Evolutionary conservation across 768 basidiomycete genomes (phyloP), one percentile per base, ranked within the genome.

Genomic region (Lentinula guzmanii): DNA sequence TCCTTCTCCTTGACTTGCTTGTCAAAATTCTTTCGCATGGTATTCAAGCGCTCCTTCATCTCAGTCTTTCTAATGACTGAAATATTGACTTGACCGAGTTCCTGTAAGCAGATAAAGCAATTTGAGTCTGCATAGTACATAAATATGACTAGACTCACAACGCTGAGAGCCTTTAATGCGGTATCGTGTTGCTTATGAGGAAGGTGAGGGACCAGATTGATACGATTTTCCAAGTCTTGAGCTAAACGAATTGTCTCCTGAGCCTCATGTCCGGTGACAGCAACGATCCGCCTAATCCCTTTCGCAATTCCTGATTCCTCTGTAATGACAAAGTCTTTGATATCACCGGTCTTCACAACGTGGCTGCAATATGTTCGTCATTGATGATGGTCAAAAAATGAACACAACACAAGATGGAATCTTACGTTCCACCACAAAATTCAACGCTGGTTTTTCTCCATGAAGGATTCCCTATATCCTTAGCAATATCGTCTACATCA

Each of bases 271-370:
- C 96, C 96, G 0, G 97, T 98, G 55, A 99, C 87, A 41, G 94
- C 97, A 53, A 91, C 88, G 61, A 99, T 88, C 41, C 97, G 86
- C 54, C 97, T 89, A 65, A 98, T 96, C 43, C 97, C 97, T 77
- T 98, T 98, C 6, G 97, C 97, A 67, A 98, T 98, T 37, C 95
- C 95, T 4, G 91, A 91, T 73, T 98, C 97, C 69, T 98, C 97
- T 5, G 84, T 89, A 63, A 99, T 90, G 33, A 95, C 88, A 71
- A 99, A 90, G 70, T 93, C 90, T 75, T 96, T 95, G 82, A 99
- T 98, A 67, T 95, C 93, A 16, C 95, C 93, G 0, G 97, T 99
- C 75, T 88, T 91, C n/a, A 86, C 83, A 59, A 99, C 97, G 71
- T 99, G 97, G 1, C 93, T 94, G 59, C 4, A 18, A 33, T 28